These are phyloP conservation scores for Cladosporium halotolerans DNA, from an alignment of 2,329 filamentous ascomycete genomes.

Conservation along the genomic window DNA sequence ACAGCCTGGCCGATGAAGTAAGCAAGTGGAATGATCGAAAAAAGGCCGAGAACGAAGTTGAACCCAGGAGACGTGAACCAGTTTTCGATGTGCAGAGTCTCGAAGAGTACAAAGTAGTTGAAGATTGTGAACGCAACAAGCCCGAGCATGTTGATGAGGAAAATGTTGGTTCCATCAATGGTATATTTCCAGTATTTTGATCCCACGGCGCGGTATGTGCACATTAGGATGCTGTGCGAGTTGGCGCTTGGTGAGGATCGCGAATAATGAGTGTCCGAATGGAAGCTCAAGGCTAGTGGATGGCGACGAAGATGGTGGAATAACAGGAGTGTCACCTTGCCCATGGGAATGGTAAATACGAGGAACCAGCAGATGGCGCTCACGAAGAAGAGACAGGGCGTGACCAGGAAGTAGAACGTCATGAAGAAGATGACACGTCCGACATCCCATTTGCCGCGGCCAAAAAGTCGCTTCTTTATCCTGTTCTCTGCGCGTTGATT, in stretches of 20 bases:
- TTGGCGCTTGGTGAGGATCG: slow-evolving; percentile 54
- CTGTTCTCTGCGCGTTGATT: slow-evolving; percentile 20
- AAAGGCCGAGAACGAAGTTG: slow-evolving; percentile 73
- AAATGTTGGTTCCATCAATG: slow-evolving; percentile 95
- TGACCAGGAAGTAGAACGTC: slow-evolving; percentile 91
- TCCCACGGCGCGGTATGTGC: slow-evolving; percentile 93
- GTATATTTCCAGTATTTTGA: slow-evolving; percentile 99
- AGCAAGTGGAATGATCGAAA: slow-evolving; percentile 91
- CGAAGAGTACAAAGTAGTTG: slow-evolving; percentile 76
- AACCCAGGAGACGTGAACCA: slow-evolving; percentile 77
- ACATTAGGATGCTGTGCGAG: slow-evolving; percentile 68
- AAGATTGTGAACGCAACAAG: slow-evolving; percentile 92
- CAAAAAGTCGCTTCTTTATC: slow-evolving; percentile 80
- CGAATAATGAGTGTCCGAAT: slow-evolving; percentile 72
- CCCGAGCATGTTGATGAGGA: slow-evolving; percentile 92
- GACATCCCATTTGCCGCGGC: slow-evolving; percentile 90
- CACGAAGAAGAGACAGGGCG: slow-evolving; percentile 76
- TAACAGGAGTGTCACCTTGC: slow-evolving; percentile 82
- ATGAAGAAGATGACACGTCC: slow-evolving; percentile 93
- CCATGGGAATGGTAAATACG: slow-evolving; percentile 98
- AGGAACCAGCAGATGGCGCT: slow-evolving; percentile 90
- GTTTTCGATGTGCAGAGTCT: slow-evolving; percentile 61
- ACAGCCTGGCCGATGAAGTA: slow-evolving; percentile 99
- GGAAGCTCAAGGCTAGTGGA: slow-evolving; percentile 86
- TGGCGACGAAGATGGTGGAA: slow-evolving; percentile 89